phyloP scores from a whole-genome alignment of 225 moss, liverwort and hornwort genomes.

The Pleurozium schreberi region DNA sequence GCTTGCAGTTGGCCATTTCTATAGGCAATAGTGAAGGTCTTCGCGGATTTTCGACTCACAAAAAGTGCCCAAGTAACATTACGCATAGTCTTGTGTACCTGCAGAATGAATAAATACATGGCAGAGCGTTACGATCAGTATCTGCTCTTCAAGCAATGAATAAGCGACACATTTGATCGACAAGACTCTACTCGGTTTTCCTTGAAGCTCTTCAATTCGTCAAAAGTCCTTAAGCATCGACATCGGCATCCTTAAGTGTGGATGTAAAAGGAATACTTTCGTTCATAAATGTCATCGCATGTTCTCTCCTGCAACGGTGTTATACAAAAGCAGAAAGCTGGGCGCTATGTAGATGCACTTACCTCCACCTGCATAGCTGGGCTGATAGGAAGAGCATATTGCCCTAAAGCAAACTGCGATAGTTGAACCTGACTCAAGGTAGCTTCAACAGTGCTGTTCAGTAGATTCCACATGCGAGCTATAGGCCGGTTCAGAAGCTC shows the following conservation, averaged over 20 bases:
- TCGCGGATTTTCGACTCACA: slow-evolving; percentile 26
- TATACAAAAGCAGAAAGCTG: background rate
- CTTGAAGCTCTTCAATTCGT: background rate
- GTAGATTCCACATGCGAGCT: slow-evolving; percentile 70
- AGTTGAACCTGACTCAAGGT: slow-evolving; percentile 59
- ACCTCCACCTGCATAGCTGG: slow-evolving; percentile 43
- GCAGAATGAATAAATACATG: background rate
- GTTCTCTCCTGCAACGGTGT: background rate
- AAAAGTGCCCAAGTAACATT: slow-evolving; percentile 60
- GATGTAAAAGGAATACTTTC: background rate
- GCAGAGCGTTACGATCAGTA: background rate
- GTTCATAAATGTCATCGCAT: background rate
- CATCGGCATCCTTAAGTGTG: background rate
- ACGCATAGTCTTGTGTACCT: slow-evolving; percentile 46
- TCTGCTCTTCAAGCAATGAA: background rate
- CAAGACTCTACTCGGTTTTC: background rate
- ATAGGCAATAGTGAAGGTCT: slow-evolving; percentile 35
- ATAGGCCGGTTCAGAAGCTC: slow-evolving; percentile 75
- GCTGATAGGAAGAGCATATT: slow-evolving; percentile 31
- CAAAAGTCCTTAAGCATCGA: background rate
- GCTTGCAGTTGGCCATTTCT: slow-evolving; percentile 54
- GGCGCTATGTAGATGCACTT: background rate
- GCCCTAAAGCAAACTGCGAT: slow-evolving; percentile 44
- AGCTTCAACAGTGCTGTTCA: slow-evolving; percentile 58
- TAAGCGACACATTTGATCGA: background rate